These are phyloP conservation scores for Jatropha curcas DNA, from an alignment of 345 rosid genomes.

Conservation along the genomic window DNA sequence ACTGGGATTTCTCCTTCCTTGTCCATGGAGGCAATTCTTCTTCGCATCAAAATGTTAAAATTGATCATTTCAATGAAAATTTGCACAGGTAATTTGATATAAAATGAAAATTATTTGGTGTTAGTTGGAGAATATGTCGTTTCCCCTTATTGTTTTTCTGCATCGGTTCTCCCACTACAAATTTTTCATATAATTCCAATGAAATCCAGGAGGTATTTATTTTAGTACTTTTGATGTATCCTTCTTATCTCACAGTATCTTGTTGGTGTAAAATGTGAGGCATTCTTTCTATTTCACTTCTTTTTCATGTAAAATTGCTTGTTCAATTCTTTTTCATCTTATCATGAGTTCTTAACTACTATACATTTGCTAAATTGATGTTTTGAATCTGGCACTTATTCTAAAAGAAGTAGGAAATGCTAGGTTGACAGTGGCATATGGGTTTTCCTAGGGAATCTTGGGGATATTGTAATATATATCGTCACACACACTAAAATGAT, in stretches of 20 bases:
- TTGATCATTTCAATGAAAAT: slow-evolving; percentile 68
- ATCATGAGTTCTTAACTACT: no score
- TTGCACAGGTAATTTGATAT: slow-evolving; percentile 63
- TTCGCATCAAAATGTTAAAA: slow-evolving; percentile 46
- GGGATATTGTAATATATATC: no score
- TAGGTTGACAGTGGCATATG: no score
- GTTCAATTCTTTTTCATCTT: no score
- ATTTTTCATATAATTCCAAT: not conserved
- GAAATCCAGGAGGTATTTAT: not conserved
- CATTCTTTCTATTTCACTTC: not conserved
- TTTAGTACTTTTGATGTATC: no score
- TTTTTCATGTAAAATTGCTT: no score
- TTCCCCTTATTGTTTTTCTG: not conserved
- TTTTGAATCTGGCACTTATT: not conserved
- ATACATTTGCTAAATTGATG: no score
- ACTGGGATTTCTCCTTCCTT: slow-evolving; percentile 90
- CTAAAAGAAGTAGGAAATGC: not conserved
- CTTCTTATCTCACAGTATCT: no score
- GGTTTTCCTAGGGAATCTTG: no score
- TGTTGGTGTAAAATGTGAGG: not conserved
- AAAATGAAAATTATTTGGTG: not conserved
- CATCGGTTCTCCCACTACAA: no score
- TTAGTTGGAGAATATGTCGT: not conserved
- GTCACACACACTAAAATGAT: no score
- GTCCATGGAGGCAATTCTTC: slow-evolving; percentile 43